These are phyloP conservation scores for Cenchrus purpureus DNA, from an alignment of 176 grass and related monocot species.

Conservation along the genomic window DNA sequence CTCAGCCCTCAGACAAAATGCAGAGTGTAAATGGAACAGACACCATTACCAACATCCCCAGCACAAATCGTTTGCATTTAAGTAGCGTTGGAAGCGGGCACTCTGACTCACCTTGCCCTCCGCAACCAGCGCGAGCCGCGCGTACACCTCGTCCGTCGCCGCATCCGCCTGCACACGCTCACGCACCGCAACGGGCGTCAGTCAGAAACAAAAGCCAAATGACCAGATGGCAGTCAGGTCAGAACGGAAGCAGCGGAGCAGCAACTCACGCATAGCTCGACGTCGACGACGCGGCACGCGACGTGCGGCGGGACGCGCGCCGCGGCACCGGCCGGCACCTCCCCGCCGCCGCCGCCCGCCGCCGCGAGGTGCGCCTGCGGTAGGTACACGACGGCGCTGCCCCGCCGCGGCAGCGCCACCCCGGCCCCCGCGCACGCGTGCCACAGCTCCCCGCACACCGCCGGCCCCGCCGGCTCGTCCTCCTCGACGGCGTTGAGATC, in stretches of 20 bases:
- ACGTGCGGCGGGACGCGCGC: constrained; percentile 67
- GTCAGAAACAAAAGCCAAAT: not conserved
- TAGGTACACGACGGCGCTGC: constrained; percentile 87
- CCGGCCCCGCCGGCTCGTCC: constrained; percentile 38
- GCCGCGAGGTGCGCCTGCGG: constrained; percentile 86
- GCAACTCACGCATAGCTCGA: constrained; percentile 78
- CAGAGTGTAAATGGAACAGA: constrained; percentile 7
- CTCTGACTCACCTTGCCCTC: constrained; percentile 60
- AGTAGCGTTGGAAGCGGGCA: not conserved
- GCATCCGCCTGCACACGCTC: constrained; percentile 71
- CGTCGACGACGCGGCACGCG: constrained; percentile 75
- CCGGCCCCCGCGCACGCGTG: constrained; percentile 79
- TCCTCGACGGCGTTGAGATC: constrained; percentile 81
- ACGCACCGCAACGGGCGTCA: not conserved
- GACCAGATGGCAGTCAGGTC: constrained; percentile 5
- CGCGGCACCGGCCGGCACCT: not conserved
- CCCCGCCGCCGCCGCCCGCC: constrained; percentile 27
- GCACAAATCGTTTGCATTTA: not conserved
- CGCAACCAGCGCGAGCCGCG: constrained; percentile 70
- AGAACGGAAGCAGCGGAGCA: not conserved
- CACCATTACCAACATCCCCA: not conserved
- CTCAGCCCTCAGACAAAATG: not conserved
- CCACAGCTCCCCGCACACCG: constrained; percentile 80
- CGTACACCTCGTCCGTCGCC: constrained; percentile 87
- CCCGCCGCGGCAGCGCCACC: constrained; percentile 70